Evolutionary conservation across 1,284 basidiomycete species (phyloP).

Genomic region (Vanrija humicola): DNA sequence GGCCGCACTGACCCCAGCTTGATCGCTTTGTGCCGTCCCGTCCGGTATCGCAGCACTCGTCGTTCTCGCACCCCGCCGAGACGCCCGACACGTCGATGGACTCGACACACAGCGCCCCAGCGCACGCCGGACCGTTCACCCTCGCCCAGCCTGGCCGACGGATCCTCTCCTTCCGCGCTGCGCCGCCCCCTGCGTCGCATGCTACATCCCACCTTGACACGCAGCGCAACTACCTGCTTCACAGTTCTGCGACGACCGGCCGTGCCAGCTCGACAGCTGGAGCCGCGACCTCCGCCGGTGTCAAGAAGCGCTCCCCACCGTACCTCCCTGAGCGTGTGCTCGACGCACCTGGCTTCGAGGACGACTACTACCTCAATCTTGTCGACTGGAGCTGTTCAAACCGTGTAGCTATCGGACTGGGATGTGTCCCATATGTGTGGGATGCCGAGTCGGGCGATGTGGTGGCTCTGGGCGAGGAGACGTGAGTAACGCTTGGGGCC

Average conservation of each 20-base stretch:
- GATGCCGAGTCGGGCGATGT: slow-evolving; percentile 85
- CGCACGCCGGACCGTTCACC: slow-evolving; percentile 5
- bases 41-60: slow-evolving; percentile 28
- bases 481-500: slow-evolving; percentile 10
- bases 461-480: slow-evolving; percentile 57
- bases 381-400: slow-evolving; percentile 85
- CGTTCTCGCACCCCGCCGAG: slow-evolving; percentile 29
- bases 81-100: slow-evolving; percentile 29
- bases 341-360: slow-evolving; percentile 89
- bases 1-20: slow-evolving; percentile 23
- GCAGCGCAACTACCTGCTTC: slow-evolving; percentile 42
- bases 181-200: slow-evolving; percentile 42
- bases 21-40: slow-evolving; percentile 49
- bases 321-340: slow-evolving; percentile 84
- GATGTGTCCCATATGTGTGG: slow-evolving; percentile 83
- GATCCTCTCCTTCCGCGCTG: slow-evolving; percentile 46
- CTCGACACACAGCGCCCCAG: too few species aligned
- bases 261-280: slow-evolving; percentile 18
- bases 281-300: slow-evolving; percentile 12
- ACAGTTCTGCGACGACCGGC: slow-evolving; percentile 28
- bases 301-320: slow-evolving; percentile 36
- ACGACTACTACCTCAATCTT: slow-evolving; percentile 97
- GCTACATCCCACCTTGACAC: slow-evolving; percentile 44
- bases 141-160: slow-evolving; percentile 20
- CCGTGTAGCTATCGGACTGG: slow-evolving; percentile 80